Base-by-base conservation (phyloP, 192 early-diverging fungal genomes). In the Lunasporangiospora selenospora region DNA sequence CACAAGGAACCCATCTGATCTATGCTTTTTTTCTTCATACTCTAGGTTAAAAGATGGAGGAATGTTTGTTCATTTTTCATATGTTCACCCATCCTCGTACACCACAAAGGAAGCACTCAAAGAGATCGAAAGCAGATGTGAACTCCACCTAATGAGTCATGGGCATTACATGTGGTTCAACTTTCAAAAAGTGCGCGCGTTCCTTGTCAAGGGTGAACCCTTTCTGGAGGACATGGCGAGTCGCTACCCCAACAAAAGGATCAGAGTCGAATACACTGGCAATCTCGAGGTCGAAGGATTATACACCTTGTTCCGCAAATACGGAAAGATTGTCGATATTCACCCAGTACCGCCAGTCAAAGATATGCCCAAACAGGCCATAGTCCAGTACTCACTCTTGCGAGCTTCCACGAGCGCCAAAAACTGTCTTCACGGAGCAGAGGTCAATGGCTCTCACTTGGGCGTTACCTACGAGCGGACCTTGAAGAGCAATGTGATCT, bases 321-420 rank as follows among this genome's bases (percentile, higher is more conserved):
- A 89, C 65, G 95, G 95, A 4, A 81, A 85, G 34, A 94, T 99
- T 37, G 79, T 87, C 19, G 90, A 94, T 59, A 93, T 99, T 60
- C 80, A 80, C 37, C 66, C 84, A 13, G 58, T 77, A 4, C 84
- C 88, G 1, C 59, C 79, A 3, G 71, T 71, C 49, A 97, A 95
- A 67, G 93, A 95, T 45, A 73, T 86, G 51, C 88, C 92, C 34
- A 83, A 88, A 42, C 90, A 83, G 75, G 97, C 94, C 1, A 78
- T 89, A 31, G 86, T 96, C 53, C 86, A 92, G 54, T 99, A 90
- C 65, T 78, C 85, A 30, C 75, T 82, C 40, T 83, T 91, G 60
- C 87, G 93, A 7, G 79, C 88, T 0, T 94, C 97, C n/a, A 92
- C 96, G 2, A 90, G 90, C 52, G 97, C 97, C 6, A 85, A 90